Evolutionary conservation across 2,329 filamentous ascomycete species (phyloP).

Genomic region (Diplocarpon mali): DNA sequence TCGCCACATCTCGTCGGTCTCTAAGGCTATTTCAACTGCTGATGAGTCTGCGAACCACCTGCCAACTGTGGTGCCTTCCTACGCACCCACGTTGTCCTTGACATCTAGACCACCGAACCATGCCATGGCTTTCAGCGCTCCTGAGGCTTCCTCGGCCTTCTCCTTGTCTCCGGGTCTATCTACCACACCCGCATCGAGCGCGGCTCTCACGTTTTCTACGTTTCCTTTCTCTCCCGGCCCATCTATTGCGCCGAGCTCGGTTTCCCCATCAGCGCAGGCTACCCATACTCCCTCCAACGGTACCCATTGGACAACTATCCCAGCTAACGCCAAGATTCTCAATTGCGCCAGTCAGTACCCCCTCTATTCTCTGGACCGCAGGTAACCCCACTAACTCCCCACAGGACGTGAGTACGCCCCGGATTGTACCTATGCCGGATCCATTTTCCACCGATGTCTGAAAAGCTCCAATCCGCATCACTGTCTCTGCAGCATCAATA

Average conservation of each 20-base stretch:
- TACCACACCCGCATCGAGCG: not conserved
- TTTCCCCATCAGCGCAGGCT: not conserved
- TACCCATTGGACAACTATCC: not conserved
- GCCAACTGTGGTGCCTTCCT: not conserved
- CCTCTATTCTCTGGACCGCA: not conserved
- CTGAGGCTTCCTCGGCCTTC: not conserved
- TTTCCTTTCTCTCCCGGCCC: not conserved
- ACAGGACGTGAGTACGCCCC: not conserved
- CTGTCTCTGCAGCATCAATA: conserved; percentile 2
- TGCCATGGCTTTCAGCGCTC: not conserved
- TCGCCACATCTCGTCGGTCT: not conserved
- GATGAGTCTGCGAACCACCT: too few relatives aligned
- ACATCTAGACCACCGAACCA: not conserved
- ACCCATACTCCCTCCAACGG: not conserved
- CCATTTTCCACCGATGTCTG: too few relatives aligned
- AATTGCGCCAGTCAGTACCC: not conserved
- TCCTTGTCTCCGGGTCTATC: not conserved
- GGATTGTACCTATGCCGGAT: too few relatives aligned
- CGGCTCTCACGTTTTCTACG: not conserved
- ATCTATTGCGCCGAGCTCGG: not conserved
- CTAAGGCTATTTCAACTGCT: not conserved
- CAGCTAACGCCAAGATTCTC: not conserved
- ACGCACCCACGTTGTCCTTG: not conserved
- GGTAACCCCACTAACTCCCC: not conserved
- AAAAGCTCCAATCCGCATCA: not conserved